A percentile compares a stretch with the other conserved stretches of the same genome.
phyloP scores from a whole-genome alignment of 2,329 filamentous ascomycete species.

The Alternaria sp. region DNA sequence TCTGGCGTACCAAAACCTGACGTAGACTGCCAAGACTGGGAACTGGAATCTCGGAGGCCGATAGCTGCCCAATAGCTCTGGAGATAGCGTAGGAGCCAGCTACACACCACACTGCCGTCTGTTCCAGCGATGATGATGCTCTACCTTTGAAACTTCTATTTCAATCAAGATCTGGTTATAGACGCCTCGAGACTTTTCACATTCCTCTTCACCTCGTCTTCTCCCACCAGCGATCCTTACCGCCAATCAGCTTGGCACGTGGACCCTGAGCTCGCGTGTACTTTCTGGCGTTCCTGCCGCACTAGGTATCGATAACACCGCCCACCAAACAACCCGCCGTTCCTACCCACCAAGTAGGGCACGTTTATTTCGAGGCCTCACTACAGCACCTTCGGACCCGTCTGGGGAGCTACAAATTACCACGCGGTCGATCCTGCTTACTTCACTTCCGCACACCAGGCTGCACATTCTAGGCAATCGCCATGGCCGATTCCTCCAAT shows the following conservation, averaged over 20 bases:
- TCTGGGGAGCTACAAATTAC: background rate
- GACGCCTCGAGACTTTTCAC: background rate
- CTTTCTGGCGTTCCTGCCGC: conserved; percentile 8
- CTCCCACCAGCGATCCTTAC: conserved; percentile 11
- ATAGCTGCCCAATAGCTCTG: background rate
- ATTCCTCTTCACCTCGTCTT: background rate
- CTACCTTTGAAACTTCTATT: background rate
- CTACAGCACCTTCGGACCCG: background rate
- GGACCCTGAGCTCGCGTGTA: conserved; percentile 26
- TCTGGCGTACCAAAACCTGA: conserved; percentile 18
- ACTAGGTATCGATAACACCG: conserved; percentile 17
- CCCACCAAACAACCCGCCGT: conserved; percentile 17
- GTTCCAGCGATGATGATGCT: background rate
- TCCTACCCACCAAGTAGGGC: conserved; percentile 20
- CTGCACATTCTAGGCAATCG: conserved; percentile 1
- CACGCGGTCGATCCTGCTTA: conserved; percentile 8
- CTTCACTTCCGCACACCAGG: conserved; percentile 1
- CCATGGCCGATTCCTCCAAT: conserved; percentile 39
- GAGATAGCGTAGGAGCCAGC: background rate
- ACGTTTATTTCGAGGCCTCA: conserved; percentile 17
- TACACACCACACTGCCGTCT: background rate
- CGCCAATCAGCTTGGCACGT: conserved; percentile 43
- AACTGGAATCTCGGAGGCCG: conserved; percentile 5
- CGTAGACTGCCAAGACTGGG: conserved; percentile 25
- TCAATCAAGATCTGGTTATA: background rate